Evolutionary conservation across 2,329 filamentous ascomycete species (phyloP).

Genomic region (Exophiala xenobiotica): DNA sequence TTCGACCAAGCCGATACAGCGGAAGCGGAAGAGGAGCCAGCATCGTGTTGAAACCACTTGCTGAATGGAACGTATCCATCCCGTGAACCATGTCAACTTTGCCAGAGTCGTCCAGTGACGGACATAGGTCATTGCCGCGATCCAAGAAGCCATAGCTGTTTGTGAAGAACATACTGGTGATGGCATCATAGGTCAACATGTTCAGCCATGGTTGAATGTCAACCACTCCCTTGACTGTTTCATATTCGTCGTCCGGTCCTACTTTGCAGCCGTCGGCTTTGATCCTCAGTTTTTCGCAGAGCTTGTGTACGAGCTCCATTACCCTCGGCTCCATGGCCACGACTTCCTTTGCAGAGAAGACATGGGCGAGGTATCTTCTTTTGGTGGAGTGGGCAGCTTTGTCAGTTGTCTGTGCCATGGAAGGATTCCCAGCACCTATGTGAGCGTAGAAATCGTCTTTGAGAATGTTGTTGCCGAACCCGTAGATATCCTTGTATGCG

Average conservation of each 20-base stretch:
- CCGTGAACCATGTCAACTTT: background rate
- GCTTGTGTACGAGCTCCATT: constrained; percentile 3
- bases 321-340: constrained; percentile 18
- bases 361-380: constrained; percentile 13
- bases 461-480: too few species aligned
- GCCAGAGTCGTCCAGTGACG: background rate
- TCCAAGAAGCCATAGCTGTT: constrained; percentile 8
- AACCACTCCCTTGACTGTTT: constrained; percentile 11
- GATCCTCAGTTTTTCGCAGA: background rate
- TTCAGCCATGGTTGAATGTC: constrained; percentile 27
- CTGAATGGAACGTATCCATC: constrained; percentile 8
- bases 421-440: too few species aligned
- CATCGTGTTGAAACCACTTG: background rate
- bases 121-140: constrained; percentile 3
- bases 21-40: background rate
- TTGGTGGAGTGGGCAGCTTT: too few species aligned
- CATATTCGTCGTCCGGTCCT: constrained; percentile 8
- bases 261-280: background rate
- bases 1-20: background rate
- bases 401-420: too few species aligned
- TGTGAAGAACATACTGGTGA: constrained; percentile 19
- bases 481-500: too few species aligned
- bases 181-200: constrained; percentile 26
- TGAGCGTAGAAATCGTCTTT: too few species aligned
- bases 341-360: constrained; percentile 21